Evolutionary conservation across 371 early-diverging fungal species (phyloP).

Genomic region (Quaeritorhiza haematococci): DNA sequence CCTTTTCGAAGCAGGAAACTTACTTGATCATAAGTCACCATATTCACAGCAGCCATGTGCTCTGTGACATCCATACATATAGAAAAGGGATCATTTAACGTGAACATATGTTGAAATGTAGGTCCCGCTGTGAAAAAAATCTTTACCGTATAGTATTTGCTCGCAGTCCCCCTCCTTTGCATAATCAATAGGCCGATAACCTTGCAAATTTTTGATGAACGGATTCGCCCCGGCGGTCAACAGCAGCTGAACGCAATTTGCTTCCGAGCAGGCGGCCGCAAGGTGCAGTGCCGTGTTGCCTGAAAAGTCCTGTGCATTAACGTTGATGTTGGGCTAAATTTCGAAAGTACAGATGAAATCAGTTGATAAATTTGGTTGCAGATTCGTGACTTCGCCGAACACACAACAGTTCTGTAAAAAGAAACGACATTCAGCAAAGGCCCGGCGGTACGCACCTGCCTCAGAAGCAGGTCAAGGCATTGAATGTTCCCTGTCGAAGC

Average conservation of each 20-base stretch:
- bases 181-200: conserved; percentile 13
- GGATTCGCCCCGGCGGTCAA: conserved; percentile 15
- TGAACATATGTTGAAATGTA: not conserved
- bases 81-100: too few relatives aligned
- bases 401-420: not conserved
- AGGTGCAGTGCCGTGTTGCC: conserved; percentile 23
- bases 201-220: conserved; percentile 9
- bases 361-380: not conserved
- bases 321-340: conserved; percentile 8
- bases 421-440: not conserved
- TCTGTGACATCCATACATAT: too few relatives aligned
- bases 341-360: not conserved
- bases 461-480: conserved; percentile 4
- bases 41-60: not conserved
- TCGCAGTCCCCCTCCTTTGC: conserved; percentile 6
- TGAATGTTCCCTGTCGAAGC: conserved; percentile 8
- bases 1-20: too few relatives aligned
- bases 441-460: conserved; percentile 2
- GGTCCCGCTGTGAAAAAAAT: not conserved
- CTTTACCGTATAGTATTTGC: not conserved
- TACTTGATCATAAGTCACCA: too few relatives aligned
- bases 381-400: not conserved
- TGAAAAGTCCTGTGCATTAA: conserved; percentile 10
- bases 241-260: conserved; percentile 8
- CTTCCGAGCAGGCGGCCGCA: conserved; percentile 14